phyloP scores from a whole-genome alignment of 176 grass and related monocot species.

The Aegilops speltoides region DNA sequence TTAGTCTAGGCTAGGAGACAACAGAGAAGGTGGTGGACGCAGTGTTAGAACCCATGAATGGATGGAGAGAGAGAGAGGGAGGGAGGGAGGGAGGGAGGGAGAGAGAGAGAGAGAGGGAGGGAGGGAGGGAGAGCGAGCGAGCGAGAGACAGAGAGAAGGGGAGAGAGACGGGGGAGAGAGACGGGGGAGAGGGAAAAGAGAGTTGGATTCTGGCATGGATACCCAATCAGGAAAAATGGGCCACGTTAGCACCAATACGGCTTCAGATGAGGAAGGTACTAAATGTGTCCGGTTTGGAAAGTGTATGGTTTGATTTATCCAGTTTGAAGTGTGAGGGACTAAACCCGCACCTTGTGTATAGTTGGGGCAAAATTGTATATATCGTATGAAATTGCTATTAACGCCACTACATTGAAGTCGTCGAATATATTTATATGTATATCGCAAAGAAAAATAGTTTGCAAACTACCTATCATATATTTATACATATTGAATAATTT shows the following conservation, averaged over 20 bases:
- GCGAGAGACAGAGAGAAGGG: too few relatives aligned
- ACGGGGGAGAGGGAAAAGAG: too few relatives aligned
- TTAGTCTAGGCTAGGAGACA: not conserved
- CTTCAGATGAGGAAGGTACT: not conserved
- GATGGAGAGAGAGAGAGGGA: too few relatives aligned
- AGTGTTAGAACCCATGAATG: too few relatives aligned
- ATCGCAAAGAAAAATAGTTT: not conserved
- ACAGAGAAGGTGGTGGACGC: too few relatives aligned
- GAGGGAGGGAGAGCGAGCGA: too few relatives aligned
- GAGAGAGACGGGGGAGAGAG: too few relatives aligned
- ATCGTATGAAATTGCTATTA: not conserved
- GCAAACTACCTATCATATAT: not conserved
- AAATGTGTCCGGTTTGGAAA: not conserved
- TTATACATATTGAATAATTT: not conserved
- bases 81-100: too few relatives aligned
- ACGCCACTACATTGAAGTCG: not conserved
- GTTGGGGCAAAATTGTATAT: not conserved
- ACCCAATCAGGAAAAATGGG: not conserved
- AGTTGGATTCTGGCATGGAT: too few relatives aligned
- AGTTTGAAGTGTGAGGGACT: not conserved
- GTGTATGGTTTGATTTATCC: not conserved
- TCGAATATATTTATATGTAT: not conserved
- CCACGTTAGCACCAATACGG: not conserved
- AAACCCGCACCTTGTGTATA: not conserved
- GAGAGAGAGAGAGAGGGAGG: too few relatives aligned